phyloP scores from a whole-genome alignment of 1,139 yeast genomes.

The Kurtzmaniella quercitrusa region DNA sequence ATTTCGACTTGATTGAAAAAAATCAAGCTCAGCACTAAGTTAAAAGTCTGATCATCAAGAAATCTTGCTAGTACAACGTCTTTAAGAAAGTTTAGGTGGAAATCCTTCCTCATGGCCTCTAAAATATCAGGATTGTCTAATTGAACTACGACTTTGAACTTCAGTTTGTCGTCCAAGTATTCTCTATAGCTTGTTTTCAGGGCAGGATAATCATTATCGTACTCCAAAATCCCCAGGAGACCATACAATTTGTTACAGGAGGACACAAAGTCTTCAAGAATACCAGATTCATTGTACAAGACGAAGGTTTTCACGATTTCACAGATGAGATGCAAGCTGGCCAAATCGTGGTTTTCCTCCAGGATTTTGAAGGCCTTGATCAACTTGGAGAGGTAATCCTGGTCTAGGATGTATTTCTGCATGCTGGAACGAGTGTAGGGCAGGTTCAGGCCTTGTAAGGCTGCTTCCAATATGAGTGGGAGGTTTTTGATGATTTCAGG shows the following conservation, averaged over 20 bases:
- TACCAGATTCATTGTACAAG: slow-evolving; percentile 63
- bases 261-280: slow-evolving; percentile 63
- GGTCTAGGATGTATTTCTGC: slow-evolving; percentile 45
- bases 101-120: slow-evolving; percentile 64
- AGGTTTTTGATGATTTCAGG: slow-evolving; percentile 46
- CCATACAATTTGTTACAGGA: slow-evolving; percentile 57
- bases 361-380: slow-evolving; percentile 49
- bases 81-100: slow-evolving; percentile 71
- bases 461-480: slow-evolving; percentile 43
- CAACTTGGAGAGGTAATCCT: slow-evolving; percentile 51
- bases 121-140: slow-evolving; percentile 48
- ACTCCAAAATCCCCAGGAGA: slow-evolving; percentile 80
- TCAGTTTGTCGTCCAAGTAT: slow-evolving; percentile 52
- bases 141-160: slow-evolving; percentile 69
- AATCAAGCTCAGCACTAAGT: slow-evolving; percentile 60
- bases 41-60: slow-evolving; percentile 75
- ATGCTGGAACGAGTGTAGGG: slow-evolving; percentile 52
- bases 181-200: slow-evolving; percentile 77
- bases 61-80: slow-evolving; percentile 82
- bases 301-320: slow-evolving; percentile 68
- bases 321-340: slow-evolving; percentile 59
- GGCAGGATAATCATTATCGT: slow-evolving; percentile 81
- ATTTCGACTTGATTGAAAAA: slow-evolving; percentile 68
- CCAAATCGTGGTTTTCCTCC: slow-evolving; percentile 48
- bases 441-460: slow-evolving; percentile 57